Evolutionary conservation across 2,329 filamentous ascomycete genomes (phyloP), one percentile per base, ranked within the genome.

Genomic region (Aspergillus sp.): DNA sequence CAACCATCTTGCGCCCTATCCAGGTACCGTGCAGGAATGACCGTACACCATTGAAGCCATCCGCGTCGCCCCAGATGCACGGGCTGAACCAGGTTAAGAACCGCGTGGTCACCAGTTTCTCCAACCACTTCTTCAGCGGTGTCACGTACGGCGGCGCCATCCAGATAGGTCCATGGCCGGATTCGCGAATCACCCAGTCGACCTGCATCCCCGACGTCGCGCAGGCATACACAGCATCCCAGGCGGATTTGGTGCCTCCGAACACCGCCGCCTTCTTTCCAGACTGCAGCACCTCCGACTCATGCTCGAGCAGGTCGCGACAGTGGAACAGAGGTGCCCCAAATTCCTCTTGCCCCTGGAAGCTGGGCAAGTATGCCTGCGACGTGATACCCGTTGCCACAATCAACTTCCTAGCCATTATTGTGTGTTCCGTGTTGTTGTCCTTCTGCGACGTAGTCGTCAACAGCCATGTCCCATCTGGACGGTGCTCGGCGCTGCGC

Each of bases 61-160:
- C 83, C 2, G 75, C 77, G 1, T 74, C 71, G 4, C 82, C 84
- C 83, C 84, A 90, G 12, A 85, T 76, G 60, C 85, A 90, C 0
- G 87, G 86, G 45, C 80, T 83, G 65, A 90, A 82, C 82, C 84
- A 89, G 2, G 81, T 85, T 46, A 90, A 67, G 53, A 86, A 75
- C 0, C 86, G 81, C 0, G 80, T 84, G 27, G 79, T 77, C 3
- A 84, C 76, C 4, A 89, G 74, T 56, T 84, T 81, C 64, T 89
- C 85, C 0, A 88, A 68, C 76, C 80, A 82, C 49, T 76, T 77
- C 62, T 83, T 83, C n/a, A 86, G 60, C 0, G 83, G 83, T 1
- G 84, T 86, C 13, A 87, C 82, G 47, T 80, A 81, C 1, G 78
- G 52, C 3, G 66, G 66, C 5, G 62, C 58, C 65, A 72, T 67